Conservation (phyloP, 2,329 filamentous ascomycete genomes). For the Colletotrichum plurivorum region DNA sequence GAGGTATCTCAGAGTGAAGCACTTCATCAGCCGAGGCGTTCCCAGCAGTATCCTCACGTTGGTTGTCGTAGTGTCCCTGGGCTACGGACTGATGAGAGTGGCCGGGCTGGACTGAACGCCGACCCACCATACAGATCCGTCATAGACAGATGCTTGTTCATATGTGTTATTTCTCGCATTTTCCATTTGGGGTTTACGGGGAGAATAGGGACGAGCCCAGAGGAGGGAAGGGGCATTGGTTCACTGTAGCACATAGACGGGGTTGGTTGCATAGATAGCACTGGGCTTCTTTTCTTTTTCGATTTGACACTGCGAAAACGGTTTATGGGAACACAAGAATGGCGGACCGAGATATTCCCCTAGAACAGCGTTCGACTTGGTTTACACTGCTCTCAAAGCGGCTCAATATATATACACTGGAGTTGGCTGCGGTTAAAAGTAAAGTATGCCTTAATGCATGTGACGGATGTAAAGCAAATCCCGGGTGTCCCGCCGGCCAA, state of each 20-base stretch:
- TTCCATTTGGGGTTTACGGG: neutral
- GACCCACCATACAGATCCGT: neutral
- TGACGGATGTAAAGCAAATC: constrained; percentile 25
- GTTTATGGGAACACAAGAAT: constrained; percentile 18
- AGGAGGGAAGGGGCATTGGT: neutral
- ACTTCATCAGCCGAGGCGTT: constrained; percentile 95
- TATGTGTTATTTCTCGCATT: neutral
- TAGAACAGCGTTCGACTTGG: neutral
- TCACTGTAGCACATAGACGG: constrained; percentile 2
- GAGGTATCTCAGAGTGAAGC: constrained; percentile 90
- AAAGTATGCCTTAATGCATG: constrained; percentile 20
- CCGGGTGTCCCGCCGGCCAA: constrained; percentile 14
- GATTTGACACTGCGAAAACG: neutral
- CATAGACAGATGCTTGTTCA: constrained; percentile 2
- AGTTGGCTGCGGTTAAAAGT: constrained; percentile 18
- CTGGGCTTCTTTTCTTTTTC: constrained; percentile 5
- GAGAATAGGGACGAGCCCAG: neutral
- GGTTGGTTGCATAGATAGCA: constrained; percentile 18
- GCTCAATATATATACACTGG: neutral
- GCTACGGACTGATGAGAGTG: constrained; percentile 90
- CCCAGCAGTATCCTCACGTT: constrained; percentile 88
- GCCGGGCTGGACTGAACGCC: constrained; percentile 69
- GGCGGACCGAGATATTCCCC: constrained; percentile 6
- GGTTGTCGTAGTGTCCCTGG: constrained; percentile 86
- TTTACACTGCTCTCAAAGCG: too few relatives aligned